phyloP scores from a whole-genome alignment of 768 basidiomycete genomes.

The Podaxis pistillaris region DNA sequence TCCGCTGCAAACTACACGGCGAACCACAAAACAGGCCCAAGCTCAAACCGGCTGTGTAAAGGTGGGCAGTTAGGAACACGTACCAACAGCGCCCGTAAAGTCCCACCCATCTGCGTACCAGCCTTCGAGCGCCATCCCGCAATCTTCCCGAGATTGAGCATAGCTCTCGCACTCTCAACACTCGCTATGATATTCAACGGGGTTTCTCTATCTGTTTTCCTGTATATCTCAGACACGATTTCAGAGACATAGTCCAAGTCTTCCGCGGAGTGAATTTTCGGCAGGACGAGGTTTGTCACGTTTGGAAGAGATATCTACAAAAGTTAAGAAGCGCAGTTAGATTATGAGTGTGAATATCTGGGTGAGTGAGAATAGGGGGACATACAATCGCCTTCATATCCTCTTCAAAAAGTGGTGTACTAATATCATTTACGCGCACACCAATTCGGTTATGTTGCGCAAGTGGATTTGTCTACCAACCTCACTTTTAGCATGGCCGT shows the following conservation, averaged over 20 bases:
- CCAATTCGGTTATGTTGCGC: conserved; percentile 55
- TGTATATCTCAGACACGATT: conserved; percentile 35
- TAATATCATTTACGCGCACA: conserved; percentile 68
- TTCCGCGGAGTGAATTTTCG: conserved; percentile 73
- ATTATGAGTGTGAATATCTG: not conserved
- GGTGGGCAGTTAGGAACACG: conserved; percentile 23
- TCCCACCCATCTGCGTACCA: conserved; percentile 48
- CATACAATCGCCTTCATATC: conserved; percentile 63
- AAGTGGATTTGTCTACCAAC: conserved; percentile 22
- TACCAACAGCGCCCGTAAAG: conserved; percentile 65
- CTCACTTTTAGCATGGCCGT: not conserved
- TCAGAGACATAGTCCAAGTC: conserved; percentile 66
- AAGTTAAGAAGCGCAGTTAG: not conserved
- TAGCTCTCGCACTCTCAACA: conserved; percentile 78
- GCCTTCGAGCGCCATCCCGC: conserved; percentile 62
- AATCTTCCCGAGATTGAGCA: conserved; percentile 68
- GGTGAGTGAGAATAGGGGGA: not conserved
- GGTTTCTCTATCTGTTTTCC: conserved; percentile 22
- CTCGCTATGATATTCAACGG: conserved; percentile 70
- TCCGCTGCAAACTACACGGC: conserved; percentile 83
- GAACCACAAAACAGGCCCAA: not conserved
- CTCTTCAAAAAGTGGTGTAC: conserved; percentile 61
- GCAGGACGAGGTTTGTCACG: conserved; percentile 73
- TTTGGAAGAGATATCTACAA: conserved; percentile 29
- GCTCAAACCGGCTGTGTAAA: not conserved